Base-by-base conservation (phyloP, 129 eudicot species). In the Tagetes patula region DNA sequence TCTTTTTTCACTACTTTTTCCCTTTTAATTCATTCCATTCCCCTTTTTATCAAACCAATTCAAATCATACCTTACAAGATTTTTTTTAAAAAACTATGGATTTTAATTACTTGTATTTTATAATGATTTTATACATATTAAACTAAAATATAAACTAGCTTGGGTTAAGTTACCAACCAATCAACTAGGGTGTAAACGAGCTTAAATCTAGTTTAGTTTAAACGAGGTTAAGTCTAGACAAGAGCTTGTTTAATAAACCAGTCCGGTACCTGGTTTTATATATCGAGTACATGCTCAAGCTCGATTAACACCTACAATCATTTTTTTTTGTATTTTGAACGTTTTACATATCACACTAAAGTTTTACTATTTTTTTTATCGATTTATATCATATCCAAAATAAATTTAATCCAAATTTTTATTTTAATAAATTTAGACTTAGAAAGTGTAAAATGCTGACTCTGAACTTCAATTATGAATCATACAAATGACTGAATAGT, bases 1-100 rank as follows among this genome's bases (percentile, higher is more conserved):
- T 50, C 65, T 64, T 77, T 14, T 14, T 64, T 32, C 69, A 62
- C 70, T 81, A 40, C 67, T 32, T 74, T 72, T 67, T 77, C 31
- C 64, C 64, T 38, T 68, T 50, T 33, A 6, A 3, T 32, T 64
- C 69, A 38, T 39, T 45, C 14, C 3, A 8, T 39, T 49, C 55
- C 76, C 9, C 45, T 41, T 61, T 42, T 62, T 47, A 4, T 45
- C 33, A 52, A 7, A 8, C 37, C 20, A 69, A 3, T 12, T n/a
- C 12, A 46, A 73, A 43, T 31, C 8, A 11, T 62, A 62, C 3
- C 12, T 10, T 10, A 59, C 41, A 59, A 34, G 37, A 4, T 60
- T 10, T 60, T 0, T 60, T 5, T 34, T 60, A 34, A 14, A 34
- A 14, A 60, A 60, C 43, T 11, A 11, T 2, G 40, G 10, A 0